These are phyloP conservation scores for Tuber indicum DNA, from an alignment of 495 filamentous ascomycete genomes.

Conservation along the genomic window DNA sequence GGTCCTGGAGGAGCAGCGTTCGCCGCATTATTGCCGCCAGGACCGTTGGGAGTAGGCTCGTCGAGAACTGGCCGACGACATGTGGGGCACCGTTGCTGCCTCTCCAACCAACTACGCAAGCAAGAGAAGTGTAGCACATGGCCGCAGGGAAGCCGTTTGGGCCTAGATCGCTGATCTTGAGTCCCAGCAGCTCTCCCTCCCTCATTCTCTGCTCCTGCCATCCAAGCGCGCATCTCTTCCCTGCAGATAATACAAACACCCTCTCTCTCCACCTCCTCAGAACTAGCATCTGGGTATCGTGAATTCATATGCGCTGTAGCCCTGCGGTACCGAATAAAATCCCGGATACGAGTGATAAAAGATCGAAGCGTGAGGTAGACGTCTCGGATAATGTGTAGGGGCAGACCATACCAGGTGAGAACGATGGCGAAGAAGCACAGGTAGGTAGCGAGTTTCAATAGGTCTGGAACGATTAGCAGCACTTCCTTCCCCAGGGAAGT, in stretches of 20 bases:
- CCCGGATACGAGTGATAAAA: conserved; percentile 77
- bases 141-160: conserved; percentile 93
- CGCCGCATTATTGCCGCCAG: conserved; percentile 39
- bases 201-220: conserved; percentile 44
- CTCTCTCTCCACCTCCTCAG: conserved; percentile 74
- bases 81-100: conserved; percentile 94
- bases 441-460: conserved; percentile 83
- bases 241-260: conserved; percentile 97
- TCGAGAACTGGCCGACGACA: conserved; percentile 74
- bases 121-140: conserved; percentile 93
- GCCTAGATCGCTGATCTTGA: conserved; percentile 70
- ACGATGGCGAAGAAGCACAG: conserved; percentile 87
- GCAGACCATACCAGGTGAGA: conserved; percentile 85
- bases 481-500: not conserved
- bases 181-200: conserved; percentile 42
- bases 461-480: conserved; percentile 52
- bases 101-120: conserved; percentile 93
- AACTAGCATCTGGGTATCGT: conserved; percentile 83
- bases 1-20: conserved; percentile 13
- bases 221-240: conserved; percentile 84
- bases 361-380: conserved; percentile 88
- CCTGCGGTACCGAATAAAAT: conserved; percentile 79
- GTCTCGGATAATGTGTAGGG: conserved; percentile 93
- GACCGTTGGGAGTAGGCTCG: conserved; percentile 20
- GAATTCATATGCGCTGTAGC: conserved; percentile 87